These are phyloP conservation scores for Pistacia vera DNA, from an alignment of 345 rosid genomes.

Conservation along the genomic window DNA sequence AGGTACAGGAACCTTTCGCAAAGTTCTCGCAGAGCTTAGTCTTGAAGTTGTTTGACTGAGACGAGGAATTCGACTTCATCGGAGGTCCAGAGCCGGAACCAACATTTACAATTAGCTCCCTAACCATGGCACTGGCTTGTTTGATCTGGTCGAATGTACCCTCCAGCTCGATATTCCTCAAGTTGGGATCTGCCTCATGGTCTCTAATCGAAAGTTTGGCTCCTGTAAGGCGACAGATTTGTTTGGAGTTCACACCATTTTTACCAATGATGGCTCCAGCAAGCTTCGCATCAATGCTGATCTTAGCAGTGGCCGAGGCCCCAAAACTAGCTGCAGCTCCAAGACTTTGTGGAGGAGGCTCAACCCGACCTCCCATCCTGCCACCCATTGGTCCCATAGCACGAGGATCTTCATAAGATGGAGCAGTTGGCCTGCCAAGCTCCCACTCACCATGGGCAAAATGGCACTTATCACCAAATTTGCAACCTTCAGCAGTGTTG, in stretches of 20 bases:
- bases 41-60: slow-evolving; percentile 60
- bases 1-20: slow-evolving; percentile 74
- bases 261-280: slow-evolving; percentile 97
- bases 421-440: slow-evolving; percentile 58
- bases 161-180: slow-evolving; percentile 91
- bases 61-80: slow-evolving; percentile 32
- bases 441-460: slow-evolving; percentile 91
- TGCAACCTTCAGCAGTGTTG: slow-evolving; percentile 82
- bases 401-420: slow-evolving; percentile 65
- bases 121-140: slow-evolving; percentile 95
- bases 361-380: slow-evolving; percentile 56
- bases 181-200: slow-evolving; percentile 74
- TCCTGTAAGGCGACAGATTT: slow-evolving; percentile 82
- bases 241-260: slow-evolving; percentile 91
- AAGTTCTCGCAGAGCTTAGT: slow-evolving; percentile 84
- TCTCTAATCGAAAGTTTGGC: slow-evolving; percentile 90
- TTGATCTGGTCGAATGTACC: slow-evolving; percentile 96
- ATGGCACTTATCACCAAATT: slow-evolving; percentile 81
- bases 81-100: slow-evolving; percentile 48
- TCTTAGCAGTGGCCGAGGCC: slow-evolving; percentile 85
- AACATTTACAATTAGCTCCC: slow-evolving; percentile 73
- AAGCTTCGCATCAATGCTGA: slow-evolving; percentile 88
- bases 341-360: slow-evolving; percentile 40
- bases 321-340: slow-evolving; percentile 85
- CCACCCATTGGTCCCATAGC: slow-evolving; percentile 42